A percentile compares a stretch with the other conserved stretches of the same genome.
Conservation (phyloP, 1,139 yeast species). For the Hyphopichia buzzinii region DNA sequence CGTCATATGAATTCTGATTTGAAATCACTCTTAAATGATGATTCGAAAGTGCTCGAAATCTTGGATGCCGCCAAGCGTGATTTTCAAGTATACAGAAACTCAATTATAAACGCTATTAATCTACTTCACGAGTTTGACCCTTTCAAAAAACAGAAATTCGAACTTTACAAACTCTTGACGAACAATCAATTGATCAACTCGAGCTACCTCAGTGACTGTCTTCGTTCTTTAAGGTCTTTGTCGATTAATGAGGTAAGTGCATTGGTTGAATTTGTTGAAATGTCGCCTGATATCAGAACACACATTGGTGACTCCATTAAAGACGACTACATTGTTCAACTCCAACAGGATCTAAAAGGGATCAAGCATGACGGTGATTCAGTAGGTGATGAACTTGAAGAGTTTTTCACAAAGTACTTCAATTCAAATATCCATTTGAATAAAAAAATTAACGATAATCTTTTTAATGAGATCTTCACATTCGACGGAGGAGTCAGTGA, state of each 20-base stretch:
- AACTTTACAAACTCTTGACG: slow-evolving; percentile 31
- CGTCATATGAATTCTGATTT: slow-evolving; percentile 9
- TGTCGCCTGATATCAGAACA: neutral
- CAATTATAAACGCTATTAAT: slow-evolving; percentile 23
- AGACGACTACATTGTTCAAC: slow-evolving; percentile 1
- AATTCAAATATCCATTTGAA: slow-evolving; percentile 15
- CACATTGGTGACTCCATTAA: neutral
- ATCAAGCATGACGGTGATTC: neutral
- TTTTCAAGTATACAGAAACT: slow-evolving; percentile 22
- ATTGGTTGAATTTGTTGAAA: neutral
- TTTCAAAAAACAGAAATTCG: slow-evolving; percentile 22
- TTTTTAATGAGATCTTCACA: slow-evolving; percentile 41
- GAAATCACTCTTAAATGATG: slow-evolving; percentile 17
- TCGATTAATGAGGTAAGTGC: neutral
- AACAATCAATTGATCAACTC: slow-evolving; percentile 19
- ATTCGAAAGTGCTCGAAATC: slow-evolving; percentile 15
- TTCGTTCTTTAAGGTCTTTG: slow-evolving; percentile 4
- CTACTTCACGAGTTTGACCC: slow-evolving; percentile 18
- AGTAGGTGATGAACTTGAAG: neutral
- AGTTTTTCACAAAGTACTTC: slow-evolving; percentile 10
- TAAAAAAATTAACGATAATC: slow-evolving; percentile 22
- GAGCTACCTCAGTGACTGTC: slow-evolving; percentile 12
- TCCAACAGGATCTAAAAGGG: slow-evolving; percentile 1
- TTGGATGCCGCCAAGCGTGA: slow-evolving; percentile 17
- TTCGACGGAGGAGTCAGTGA: slow-evolving; percentile 31